These are phyloP conservation scores for Mrakia frigida DNA, from an alignment of 768 basidiomycete genomes.

Conservation along the genomic window DNA sequence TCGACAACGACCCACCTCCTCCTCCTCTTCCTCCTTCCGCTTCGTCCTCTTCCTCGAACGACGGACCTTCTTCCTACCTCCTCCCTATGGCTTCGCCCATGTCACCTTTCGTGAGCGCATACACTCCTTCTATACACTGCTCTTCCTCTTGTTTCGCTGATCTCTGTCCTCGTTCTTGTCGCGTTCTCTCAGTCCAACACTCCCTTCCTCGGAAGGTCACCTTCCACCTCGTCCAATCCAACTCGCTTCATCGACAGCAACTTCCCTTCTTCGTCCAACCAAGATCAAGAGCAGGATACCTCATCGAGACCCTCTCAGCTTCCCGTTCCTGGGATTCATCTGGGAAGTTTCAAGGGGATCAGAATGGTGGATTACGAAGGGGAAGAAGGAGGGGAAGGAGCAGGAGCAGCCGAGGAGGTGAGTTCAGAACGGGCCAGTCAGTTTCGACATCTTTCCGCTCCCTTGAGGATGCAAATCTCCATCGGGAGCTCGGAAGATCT, in stretches of 20 bases:
- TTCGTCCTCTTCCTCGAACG: not conserved
- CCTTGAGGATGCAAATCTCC: not conserved
- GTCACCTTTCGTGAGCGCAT: not conserved
- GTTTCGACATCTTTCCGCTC: not conserved
- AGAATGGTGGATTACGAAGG: not conserved
- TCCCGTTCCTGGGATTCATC: constrained; percentile 5
- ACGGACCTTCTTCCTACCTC: not conserved
- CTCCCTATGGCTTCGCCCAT: not conserved
- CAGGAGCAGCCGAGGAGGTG: not conserved
- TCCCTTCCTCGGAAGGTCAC: not conserved
- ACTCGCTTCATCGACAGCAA: not conserved
- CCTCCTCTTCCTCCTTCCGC: not conserved
- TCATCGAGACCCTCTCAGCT: not conserved
- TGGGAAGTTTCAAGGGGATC: constrained; percentile 13
- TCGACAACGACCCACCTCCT: not conserved
- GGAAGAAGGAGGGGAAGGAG: not conserved
- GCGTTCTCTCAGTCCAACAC: not conserved
- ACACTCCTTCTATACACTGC: not conserved
- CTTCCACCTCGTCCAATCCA: not conserved
- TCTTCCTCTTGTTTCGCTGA: not conserved
- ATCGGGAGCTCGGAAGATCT: not conserved
- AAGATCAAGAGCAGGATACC: not conserved
- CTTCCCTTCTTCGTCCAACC: not conserved
- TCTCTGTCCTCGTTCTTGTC: not conserved
- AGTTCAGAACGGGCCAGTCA: constrained; percentile 1